These are phyloP conservation scores for Pyricularia grisea DNA, from an alignment of 2,329 filamentous ascomycete species.

Conservation along the genomic window DNA sequence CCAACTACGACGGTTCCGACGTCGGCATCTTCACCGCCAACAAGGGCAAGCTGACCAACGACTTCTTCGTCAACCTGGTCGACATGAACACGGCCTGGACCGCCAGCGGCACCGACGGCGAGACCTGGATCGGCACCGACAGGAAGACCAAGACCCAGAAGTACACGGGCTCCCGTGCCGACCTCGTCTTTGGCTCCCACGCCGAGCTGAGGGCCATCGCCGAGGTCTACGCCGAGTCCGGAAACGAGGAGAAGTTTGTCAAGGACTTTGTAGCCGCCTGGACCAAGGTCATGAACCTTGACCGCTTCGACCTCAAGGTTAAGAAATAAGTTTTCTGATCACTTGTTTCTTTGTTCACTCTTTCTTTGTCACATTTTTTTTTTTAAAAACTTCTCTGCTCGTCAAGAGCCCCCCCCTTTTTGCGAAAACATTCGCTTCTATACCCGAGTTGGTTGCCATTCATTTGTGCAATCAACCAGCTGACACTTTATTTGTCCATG, in stretches of 20 bases:
- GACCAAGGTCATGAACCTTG: constrained; percentile 66
- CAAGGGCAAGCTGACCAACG: constrained; percentile 39
- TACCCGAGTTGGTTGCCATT: neutral
- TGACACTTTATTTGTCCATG: neutral
- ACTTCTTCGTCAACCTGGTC: constrained; percentile 73
- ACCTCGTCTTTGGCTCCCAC: constrained; percentile 66
- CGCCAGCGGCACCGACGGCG: constrained; percentile 31
- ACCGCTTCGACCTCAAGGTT: constrained; percentile 51
- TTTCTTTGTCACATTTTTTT: neutral
- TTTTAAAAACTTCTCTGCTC: neutral
- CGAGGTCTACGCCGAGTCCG: constrained; percentile 58
- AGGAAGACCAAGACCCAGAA: constrained; percentile 56
- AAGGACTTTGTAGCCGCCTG: constrained; percentile 64
- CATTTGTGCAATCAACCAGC: neutral
- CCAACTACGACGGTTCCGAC: constrained; percentile 58
- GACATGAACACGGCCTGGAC: constrained; percentile 58
- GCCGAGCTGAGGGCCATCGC: constrained; percentile 62
- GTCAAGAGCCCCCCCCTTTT: too few relatives aligned
- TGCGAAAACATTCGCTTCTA: neutral
- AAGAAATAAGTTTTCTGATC: neutral
- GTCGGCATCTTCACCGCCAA: constrained; percentile 51
- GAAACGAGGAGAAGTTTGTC: constrained; percentile 54
- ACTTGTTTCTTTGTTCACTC: neutral
- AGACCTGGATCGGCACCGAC: constrained; percentile 55
- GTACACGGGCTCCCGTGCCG: constrained; percentile 60